Percentiles rank a stretch among this genome's conserved stretches.
Conservation (phyloP, 2,329 filamentous ascomycete species). For the Stylonectria norvegica region DNA sequence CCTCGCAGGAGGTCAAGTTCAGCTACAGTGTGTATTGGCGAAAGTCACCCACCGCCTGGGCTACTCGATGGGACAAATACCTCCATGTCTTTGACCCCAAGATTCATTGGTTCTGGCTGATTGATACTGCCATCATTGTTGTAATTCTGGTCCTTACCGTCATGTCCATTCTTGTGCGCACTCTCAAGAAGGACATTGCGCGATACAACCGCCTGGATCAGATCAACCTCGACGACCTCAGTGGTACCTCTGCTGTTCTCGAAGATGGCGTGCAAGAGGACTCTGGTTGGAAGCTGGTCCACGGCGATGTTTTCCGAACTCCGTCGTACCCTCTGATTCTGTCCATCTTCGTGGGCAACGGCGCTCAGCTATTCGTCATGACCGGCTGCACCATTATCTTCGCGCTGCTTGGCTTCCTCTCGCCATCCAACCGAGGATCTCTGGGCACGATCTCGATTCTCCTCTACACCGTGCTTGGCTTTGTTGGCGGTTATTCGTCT, state of each 20-base stretch:
- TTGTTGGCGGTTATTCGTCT: slow-evolving; percentile 86
- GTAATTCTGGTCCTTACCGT: slow-evolving; percentile 89
- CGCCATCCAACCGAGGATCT: slow-evolving; percentile 91
- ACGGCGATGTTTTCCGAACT: slow-evolving; percentile 93
- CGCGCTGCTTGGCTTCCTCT: slow-evolving; percentile 89
- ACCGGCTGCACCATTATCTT: slow-evolving; percentile 91
- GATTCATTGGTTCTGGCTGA: slow-evolving; percentile 98
- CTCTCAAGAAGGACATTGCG: slow-evolving; percentile 90
- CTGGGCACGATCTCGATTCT: slow-evolving; percentile 90
- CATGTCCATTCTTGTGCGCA: slow-evolving; percentile 83
- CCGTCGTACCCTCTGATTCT: slow-evolving; percentile 80
- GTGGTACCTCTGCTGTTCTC: slow-evolving; percentile 69
- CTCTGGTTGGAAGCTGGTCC: slow-evolving; percentile 96
- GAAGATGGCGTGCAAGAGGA: slow-evolving; percentile 97
- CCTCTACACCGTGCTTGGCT: slow-evolving; percentile 88
- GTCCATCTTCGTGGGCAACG: slow-evolving; percentile 86
- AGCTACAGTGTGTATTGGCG: slow-evolving; percentile 93
- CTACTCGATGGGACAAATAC: slow-evolving; percentile 98
- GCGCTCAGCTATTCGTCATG: slow-evolving; percentile 97
- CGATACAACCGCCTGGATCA: slow-evolving; percentile 93
- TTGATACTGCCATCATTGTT: slow-evolving; percentile 94
- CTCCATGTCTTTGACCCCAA: slow-evolving; percentile 95
- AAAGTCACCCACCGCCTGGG: slow-evolving; percentile 82
- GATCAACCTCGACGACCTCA: slow-evolving; percentile 85
- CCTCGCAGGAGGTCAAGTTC: slow-evolving; percentile 66